Base-by-base conservation (phyloP, 805 yeast species). In the Kuraishia ogatae region DNA sequence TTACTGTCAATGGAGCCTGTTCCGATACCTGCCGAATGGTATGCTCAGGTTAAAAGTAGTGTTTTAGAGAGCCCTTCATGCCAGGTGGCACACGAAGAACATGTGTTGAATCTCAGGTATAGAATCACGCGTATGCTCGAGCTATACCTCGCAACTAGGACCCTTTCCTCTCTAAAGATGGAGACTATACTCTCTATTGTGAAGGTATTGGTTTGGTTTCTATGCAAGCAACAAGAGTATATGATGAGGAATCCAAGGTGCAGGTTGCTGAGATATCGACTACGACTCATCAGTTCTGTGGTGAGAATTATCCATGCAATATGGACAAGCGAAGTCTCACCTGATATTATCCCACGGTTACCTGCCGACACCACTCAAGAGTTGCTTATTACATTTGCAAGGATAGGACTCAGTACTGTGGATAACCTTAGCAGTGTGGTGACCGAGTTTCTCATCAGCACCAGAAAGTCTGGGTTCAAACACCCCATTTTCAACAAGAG, bases 101-200 rank as follows among this genome's bases (percentile, higher is more conserved):
- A 77, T 55, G 59, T 71, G 5, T 63, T 82, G 21, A 67, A 67
- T 17, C 61, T 84, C 2, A 74, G 79, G 39, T 65, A 76, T 22
- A 69, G 70, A 52, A 79, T 84, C 1, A 67, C 82, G 15, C 71
- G 71, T 22, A 61, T 83, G 2, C 68, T 85, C 35, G 87, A 83
- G 62, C 68, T 74, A 23, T 70, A 68, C 54, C 65, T 77, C 3
- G 62, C 72, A 1, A 64, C 65, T 17, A 66, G 67, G 10, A 57
- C 62, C 51, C 56, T 63, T 6, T 58, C 61, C 2, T 54, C 61
- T n/a, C 55, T 66, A 23, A 61, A 59, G 53, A 39, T 51, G 23
- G 71, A 66, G 19, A 53, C 58, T 11, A 48, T 66, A 23, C 58
- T 61, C 47, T 76, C 72, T 46, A 61, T 75, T 51, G 66, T 78